These are phyloP conservation scores for Trichoderma semiorbis DNA, from an alignment of 2,329 filamentous ascomycete species.

Conservation along the genomic window DNA sequence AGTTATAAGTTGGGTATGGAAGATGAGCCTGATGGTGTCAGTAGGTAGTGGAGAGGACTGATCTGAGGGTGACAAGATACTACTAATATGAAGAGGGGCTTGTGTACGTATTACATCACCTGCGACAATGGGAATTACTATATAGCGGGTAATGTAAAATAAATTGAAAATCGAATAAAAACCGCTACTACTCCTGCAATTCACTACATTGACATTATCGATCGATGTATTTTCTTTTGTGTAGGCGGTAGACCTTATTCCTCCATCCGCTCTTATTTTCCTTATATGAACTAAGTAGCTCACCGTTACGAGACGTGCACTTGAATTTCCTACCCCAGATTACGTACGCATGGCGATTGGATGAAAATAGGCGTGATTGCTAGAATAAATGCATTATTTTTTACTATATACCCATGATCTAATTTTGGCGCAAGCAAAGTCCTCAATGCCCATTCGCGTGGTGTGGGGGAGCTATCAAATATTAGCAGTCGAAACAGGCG, in stretches of 20 bases:
- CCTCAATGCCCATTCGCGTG: constrained; percentile 11
- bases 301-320: neutral
- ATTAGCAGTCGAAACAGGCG: constrained; percentile 5
- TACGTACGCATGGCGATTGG: neutral
- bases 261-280: neutral
- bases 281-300: neutral
- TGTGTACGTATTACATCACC: constrained; percentile 9
- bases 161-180: no score
- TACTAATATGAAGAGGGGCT: neutral
- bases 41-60: neutral
- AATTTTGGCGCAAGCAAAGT: neutral
- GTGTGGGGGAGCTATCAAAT: constrained; percentile 18
- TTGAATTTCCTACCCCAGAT: neutral
- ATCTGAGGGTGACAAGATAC: neutral
- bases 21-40: neutral
- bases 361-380: neutral
- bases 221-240: neutral
- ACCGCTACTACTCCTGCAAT: neutral
- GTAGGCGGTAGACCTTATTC: no score
- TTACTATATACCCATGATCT: constrained; percentile 6
- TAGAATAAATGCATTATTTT: constrained; percentile 1
- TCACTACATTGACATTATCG: neutral
- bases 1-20: neutral
- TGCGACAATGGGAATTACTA: neutral
- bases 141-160: neutral